Base-by-base conservation (phyloP, 768 basidiomycete genomes). In the Mycena latifolia region DNA sequence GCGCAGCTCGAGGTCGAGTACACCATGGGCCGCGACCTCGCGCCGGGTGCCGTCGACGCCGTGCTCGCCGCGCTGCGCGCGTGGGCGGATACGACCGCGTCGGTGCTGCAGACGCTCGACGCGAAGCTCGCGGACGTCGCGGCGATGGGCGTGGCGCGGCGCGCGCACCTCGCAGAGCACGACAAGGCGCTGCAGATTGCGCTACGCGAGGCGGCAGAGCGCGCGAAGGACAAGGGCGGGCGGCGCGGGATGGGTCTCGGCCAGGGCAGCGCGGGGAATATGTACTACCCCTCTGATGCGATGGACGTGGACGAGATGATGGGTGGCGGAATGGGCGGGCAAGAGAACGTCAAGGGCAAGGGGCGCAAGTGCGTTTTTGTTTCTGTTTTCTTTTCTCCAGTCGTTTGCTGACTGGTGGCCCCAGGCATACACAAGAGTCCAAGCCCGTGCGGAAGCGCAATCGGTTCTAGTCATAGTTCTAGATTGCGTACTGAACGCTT, bases 11-110 rank as follows among this genome's bases (percentile, higher is more conserved):
- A 97, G 77, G 89, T 99, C 37, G 93, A 97, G 77, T 95, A 94
- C 73, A 94, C 92, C 0, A 90, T 96, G 84, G 97, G 97, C 0
- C 80, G 97, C 59, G 97, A 99, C 78, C 81, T 99, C n/a, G 90
- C 91, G 55, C 90, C 92, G 1, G 89, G 88, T 12, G 88, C 88
- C 72, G 75, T 92, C 25, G 87, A 90, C 66, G 78, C 78, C 24
- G 76, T 95, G 2, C 77, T 93, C 46, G 78, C 79, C 1, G 88
- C 92, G 0, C 79, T 94, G 50, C 81, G 88, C 64, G 83, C 88
- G 66, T 94, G 93, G 92, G 88, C 91, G 14, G 80, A 83, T 17
- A 94, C 90, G 14, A 92, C 93, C 2, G 83, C 89, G 7, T 77
- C 84, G 7, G 90, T 96, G 8, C 84, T 97, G 53, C 72, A 83